These are phyloP conservation scores for Physaria fendleri DNA, from an alignment of 345 rosid species.

Conservation along the genomic window DNA sequence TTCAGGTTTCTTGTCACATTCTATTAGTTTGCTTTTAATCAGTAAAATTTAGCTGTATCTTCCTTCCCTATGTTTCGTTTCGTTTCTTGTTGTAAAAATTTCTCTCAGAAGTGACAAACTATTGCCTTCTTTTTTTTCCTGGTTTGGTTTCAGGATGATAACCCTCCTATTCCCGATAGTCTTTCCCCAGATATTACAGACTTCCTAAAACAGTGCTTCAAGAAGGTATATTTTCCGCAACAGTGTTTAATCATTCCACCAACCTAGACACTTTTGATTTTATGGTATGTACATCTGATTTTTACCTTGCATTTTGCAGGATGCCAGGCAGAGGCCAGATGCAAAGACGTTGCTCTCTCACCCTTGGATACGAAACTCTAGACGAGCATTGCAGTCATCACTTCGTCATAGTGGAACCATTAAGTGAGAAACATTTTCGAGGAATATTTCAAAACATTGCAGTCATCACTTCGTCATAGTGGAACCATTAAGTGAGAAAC, in stretches of 20 bases:
- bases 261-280: neutral
- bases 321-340: conserved; percentile 98
- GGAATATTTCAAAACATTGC: conserved; percentile 28
- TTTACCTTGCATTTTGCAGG: conserved; percentile 44
- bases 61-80: neutral
- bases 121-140: neutral
- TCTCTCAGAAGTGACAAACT: conserved; percentile 13
- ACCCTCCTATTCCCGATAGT: conserved; percentile 96
- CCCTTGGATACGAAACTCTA: conserved; percentile 90
- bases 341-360: conserved; percentile 98
- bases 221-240: conserved; percentile 56
- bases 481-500: conserved; percentile 61
- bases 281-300: neutral
- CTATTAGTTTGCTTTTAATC: neutral
- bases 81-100: neutral
- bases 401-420: conserved; percentile 73
- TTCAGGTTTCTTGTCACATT: conserved; percentile 60
- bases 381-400: conserved; percentile 86
- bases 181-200: conserved; percentile 95
- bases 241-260: neutral
- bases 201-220: conserved; percentile 90
- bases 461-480: conserved; percentile 82
- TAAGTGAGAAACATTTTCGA: conserved; percentile 40
- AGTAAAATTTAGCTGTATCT: neutral
- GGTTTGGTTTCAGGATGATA: conserved; percentile 59